Evolutionary conservation across 805 yeast genomes (phyloP).

Genomic region (Ogataea polymorpha): DNA sequence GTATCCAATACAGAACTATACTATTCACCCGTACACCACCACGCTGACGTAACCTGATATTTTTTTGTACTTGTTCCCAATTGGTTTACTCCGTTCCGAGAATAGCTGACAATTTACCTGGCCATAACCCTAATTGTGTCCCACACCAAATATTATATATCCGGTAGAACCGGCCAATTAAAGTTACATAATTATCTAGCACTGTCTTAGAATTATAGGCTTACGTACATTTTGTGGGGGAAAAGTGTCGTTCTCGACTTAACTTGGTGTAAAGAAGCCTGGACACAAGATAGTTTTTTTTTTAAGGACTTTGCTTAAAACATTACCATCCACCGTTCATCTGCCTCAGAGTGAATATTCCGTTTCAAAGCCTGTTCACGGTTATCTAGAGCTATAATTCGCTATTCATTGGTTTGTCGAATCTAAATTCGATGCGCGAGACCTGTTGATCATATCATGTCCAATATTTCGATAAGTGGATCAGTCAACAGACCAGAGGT

Average conservation of each 20-base stretch:
- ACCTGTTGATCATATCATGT: slow-evolving; percentile 1
- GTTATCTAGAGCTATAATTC: background rate
- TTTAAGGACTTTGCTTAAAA: background rate
- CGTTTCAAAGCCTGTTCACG: background rate
- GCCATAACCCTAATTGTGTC: background rate
- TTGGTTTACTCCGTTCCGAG: slow-evolving; percentile 11
- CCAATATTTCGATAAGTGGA: slow-evolving; percentile 6
- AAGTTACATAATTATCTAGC: slow-evolving; percentile 2
- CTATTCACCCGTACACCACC: slow-evolving; percentile 1
- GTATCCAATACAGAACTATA: background rate
- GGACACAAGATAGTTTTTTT: background rate
- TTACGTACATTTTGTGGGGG: slow-evolving; percentile 7
- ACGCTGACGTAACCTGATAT: background rate
- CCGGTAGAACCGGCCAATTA: slow-evolving; percentile 11
- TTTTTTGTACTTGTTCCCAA: background rate
- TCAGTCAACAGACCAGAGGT: slow-evolving; percentile 4
- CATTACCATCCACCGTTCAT: background rate
- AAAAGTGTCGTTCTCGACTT: slow-evolving; percentile 1
- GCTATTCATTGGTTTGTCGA: background rate
- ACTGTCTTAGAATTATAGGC: background rate
- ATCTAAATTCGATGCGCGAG: slow-evolving; percentile 3
- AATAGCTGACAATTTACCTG: background rate
- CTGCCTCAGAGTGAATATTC: background rate
- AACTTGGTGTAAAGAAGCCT: slow-evolving; percentile 7
- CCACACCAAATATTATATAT: background rate